Conservation (phyloP, 352 stramenopile species). For the Globisporangium middletonii region DNA sequence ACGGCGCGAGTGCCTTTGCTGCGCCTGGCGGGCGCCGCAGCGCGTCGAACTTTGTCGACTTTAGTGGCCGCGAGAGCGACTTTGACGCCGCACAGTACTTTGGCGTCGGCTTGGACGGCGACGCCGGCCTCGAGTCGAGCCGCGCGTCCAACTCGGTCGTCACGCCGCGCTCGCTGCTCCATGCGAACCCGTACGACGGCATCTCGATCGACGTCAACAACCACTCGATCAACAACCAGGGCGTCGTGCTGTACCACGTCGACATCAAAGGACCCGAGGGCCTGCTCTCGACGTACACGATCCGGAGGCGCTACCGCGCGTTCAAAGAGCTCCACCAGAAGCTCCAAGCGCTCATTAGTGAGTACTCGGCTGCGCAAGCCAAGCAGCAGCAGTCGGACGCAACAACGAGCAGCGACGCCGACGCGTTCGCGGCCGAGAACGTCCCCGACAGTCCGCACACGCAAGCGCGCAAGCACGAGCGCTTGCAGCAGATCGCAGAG, state of each 20-base stretch:
- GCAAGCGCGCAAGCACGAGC: slow-evolving; percentile 16
- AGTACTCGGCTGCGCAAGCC: slow-evolving; percentile 13
- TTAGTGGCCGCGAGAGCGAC: slow-evolving; percentile 38
- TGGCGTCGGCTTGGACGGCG: slow-evolving; percentile 24
- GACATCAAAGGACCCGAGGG: slow-evolving; percentile 77
- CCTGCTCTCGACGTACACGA: slow-evolving; percentile 80
- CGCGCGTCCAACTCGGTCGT: slow-evolving; percentile 19
- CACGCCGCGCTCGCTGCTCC: slow-evolving; percentile 24
- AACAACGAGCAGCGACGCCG: background rate
- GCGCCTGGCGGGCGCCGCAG: slow-evolving; percentile 1
- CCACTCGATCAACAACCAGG: slow-evolving; percentile 48
- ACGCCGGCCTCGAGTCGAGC: slow-evolving; percentile 25
- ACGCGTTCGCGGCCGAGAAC: slow-evolving; percentile 14
- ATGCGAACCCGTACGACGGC: slow-evolving; percentile 51
- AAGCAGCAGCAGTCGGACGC: background rate
- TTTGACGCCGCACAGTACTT: slow-evolving; percentile 56
- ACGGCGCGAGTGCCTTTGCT: slow-evolving; percentile 7
- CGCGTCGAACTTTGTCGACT: slow-evolving; percentile 19
- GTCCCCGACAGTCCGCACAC: slow-evolving; percentile 25
- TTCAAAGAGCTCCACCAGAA: slow-evolving; percentile 79
- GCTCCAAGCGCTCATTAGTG: slow-evolving; percentile 46
- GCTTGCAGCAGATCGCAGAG: slow-evolving; percentile 21
- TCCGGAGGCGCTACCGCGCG: slow-evolving; percentile 68
- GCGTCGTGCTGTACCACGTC: slow-evolving; percentile 84
- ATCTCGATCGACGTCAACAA: slow-evolving; percentile 48